These are phyloP conservation scores for Chenopodium album DNA, from an alignment of 148 eudicot genomes.

Conservation along the genomic window DNA sequence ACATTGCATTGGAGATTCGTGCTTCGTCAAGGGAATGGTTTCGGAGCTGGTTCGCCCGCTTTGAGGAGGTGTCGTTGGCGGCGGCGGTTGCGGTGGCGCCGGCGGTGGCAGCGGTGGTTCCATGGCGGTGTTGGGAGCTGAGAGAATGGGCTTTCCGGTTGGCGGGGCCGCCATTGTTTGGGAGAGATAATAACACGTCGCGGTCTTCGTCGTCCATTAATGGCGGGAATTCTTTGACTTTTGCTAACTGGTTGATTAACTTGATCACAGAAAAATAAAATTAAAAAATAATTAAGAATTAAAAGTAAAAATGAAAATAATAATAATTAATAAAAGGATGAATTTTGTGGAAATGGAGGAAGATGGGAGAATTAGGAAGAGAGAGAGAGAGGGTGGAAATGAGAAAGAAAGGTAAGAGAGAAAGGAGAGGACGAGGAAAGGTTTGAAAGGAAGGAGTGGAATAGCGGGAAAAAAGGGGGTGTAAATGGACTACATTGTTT, in stretches of 20 bases:
- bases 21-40: slow-evolving; percentile 80
- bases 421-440: slow-evolving; percentile 20
- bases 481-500: slow-evolving; percentile 36
- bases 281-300: too few relatives aligned
- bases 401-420: not conserved
- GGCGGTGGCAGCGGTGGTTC: not conserved
- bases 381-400: not conserved
- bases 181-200: slow-evolving; percentile 37
- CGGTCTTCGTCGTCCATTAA: slow-evolving; percentile 52
- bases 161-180: slow-evolving; percentile 28
- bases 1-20: slow-evolving; percentile 22
- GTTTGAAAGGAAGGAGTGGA: slow-evolving; percentile 28
- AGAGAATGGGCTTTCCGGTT: slow-evolving; percentile 49
- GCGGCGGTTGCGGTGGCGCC: not conserved
- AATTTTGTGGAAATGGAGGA: not conserved
- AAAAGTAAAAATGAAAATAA: not conserved
- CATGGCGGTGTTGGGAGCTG: slow-evolving; percentile 51
- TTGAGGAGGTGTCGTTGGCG: slow-evolving; percentile 9
- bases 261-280: too few relatives aligned
- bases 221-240: not conserved
- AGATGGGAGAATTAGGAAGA: not conserved
- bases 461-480: slow-evolving; percentile 32
- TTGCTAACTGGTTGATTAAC: too few relatives aligned
- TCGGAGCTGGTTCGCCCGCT: slow-evolving; percentile 41
- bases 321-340: not conserved